Evolutionary conservation across 2,329 filamentous ascomycete species (phyloP).

Genomic region (Botryotinia narcissicola): DNA sequence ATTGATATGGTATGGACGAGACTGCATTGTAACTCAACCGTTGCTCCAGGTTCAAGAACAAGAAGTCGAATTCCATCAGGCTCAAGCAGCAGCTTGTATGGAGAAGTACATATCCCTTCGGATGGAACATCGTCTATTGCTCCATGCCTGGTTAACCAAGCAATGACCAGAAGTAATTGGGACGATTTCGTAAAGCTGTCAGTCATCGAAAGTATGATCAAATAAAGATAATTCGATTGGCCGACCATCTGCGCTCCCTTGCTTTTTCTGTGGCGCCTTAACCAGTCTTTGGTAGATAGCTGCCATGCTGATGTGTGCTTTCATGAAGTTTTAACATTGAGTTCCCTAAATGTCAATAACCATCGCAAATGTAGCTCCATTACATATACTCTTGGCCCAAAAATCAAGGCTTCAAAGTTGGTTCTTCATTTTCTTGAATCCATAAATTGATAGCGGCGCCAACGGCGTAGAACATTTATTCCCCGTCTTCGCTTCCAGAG

Average conservation of each 20-base stretch:
- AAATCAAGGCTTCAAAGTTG: neutral
- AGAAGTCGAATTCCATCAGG: neutral
- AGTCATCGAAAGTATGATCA: no score
- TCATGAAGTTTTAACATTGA: neutral
- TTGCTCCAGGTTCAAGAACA: neutral
- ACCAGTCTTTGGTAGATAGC: no score
- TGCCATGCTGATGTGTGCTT: neutral
- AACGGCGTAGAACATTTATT: neutral
- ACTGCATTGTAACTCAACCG: neutral
- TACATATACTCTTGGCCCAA: neutral
- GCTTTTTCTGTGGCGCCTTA: neutral
- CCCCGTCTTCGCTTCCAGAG: constrained; percentile 16
- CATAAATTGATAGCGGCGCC: neutral
- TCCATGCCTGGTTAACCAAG: neutral
- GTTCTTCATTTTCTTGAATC: neutral
- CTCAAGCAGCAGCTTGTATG: no score
- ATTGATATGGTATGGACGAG: neutral
- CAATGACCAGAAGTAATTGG: neutral
- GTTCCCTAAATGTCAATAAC: neutral
- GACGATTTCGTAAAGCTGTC: neutral
- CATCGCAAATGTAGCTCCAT: neutral
- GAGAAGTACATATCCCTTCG: no score
- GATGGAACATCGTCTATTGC: neutral
- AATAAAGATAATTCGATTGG: no score
- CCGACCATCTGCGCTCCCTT: neutral